Conservation (phyloP, 441 rosid species). For the Corymbia citriodora region DNA sequence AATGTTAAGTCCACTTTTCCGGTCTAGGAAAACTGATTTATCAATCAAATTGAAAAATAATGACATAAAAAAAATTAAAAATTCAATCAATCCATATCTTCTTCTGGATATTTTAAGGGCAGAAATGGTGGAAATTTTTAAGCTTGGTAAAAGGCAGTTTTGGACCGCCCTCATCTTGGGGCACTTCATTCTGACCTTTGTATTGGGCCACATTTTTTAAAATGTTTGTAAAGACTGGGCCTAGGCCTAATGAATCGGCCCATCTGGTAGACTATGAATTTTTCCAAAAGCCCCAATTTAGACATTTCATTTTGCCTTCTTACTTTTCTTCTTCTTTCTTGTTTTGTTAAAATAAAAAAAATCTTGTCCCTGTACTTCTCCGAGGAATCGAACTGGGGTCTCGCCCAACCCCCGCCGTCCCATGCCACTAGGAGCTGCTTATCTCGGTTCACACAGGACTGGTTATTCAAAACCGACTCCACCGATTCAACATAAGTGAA, state of each 20-base stretch:
- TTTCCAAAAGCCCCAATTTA: background rate
- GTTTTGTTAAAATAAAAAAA: background rate
- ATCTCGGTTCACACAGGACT: background rate
- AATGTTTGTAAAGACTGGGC: background rate
- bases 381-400: background rate
- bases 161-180: background rate
- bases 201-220: background rate
- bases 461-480: background rate
- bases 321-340: background rate
- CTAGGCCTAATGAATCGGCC: background rate
- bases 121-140: background rate
- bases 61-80: background rate
- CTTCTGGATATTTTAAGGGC: background rate
- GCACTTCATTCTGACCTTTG: background rate
- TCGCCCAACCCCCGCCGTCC: background rate
- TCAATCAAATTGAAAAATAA: background rate
- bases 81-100: background rate
- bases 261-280: background rate
- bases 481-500: background rate
- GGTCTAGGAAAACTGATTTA: background rate
- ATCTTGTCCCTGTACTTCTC: background rate
- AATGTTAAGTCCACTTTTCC: background rate
- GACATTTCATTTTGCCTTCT: background rate
- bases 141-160: background rate
- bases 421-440: background rate